Conservation (phyloP, 2,329 filamentous ascomycete species). For the Didymella lethalis region DNA sequence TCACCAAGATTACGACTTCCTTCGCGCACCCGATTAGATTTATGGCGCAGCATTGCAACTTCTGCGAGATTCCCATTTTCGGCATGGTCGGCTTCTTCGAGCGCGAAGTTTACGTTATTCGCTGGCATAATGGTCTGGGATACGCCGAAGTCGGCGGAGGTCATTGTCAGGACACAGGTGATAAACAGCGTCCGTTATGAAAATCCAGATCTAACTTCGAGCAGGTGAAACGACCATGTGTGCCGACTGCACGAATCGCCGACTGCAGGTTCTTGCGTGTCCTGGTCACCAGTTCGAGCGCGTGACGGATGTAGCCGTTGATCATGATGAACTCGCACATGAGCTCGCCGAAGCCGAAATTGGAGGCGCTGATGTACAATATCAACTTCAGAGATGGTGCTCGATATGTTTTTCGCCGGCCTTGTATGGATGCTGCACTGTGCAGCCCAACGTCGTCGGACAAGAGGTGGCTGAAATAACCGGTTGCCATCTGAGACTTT, state of each 20-base stretch:
- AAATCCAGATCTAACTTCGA: background rate
- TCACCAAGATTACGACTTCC: constrained; percentile 48
- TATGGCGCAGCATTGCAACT: constrained; percentile 47
- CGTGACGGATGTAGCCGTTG: background rate
- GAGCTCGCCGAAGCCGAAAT: constrained; percentile 26
- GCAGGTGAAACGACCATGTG: constrained; percentile 37
- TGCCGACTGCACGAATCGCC: constrained; percentile 24
- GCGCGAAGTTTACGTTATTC: constrained; percentile 46
- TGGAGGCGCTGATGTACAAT: constrained; percentile 13
- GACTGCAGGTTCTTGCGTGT: constrained; percentile 38
- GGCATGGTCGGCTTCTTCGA: constrained; percentile 52
- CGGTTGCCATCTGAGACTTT: constrained; percentile 43
- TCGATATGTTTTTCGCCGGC: constrained; percentile 43
- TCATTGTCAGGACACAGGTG: constrained; percentile 38
- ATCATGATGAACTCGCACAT: constrained; percentile 16
- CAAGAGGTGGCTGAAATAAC: constrained; percentile 20
- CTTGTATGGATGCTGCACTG: constrained; percentile 26
- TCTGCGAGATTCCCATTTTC: constrained; percentile 53
- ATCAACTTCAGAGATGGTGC: constrained; percentile 40
- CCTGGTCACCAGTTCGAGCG: constrained; percentile 25
- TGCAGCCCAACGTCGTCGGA: constrained; percentile 13
- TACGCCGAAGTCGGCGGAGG: constrained; percentile 52
- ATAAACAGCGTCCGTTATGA: background rate
- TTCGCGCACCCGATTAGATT: constrained; percentile 55
- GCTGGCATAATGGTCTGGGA: constrained; percentile 46